These are phyloP conservation scores for Mimosa bimucronata DNA, from an alignment of 306 rosid species.

Conservation along the genomic window DNA sequence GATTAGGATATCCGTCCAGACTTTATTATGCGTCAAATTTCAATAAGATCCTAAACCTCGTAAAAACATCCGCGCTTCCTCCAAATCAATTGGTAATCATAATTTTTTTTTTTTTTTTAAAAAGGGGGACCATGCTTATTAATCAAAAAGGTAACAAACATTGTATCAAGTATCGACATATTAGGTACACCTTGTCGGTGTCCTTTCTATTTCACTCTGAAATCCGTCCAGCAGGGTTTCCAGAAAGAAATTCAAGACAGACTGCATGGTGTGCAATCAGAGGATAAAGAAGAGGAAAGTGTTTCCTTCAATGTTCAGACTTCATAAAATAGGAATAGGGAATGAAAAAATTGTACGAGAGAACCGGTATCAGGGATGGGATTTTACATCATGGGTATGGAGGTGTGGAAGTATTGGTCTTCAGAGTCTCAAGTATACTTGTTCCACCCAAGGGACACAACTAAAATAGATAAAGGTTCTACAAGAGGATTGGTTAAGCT, in stretches of 20 bases:
- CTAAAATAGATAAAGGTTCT: background rate
- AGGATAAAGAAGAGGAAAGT: background rate
- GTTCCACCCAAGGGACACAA: background rate
- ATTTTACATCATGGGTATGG: background rate
- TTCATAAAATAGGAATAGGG: background rate
- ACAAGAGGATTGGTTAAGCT: background rate
- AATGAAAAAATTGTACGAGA: too few relatives aligned
- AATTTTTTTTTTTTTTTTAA: too few relatives aligned
- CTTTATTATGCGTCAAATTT: background rate
- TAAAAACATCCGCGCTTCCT: background rate
- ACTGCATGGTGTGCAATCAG: background rate
- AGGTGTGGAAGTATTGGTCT: background rate
- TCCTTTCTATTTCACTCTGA: background rate
- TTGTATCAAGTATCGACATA: background rate
- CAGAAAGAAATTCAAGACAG: background rate
- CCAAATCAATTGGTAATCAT: background rate
- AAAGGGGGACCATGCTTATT: background rate
- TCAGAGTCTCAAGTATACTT: background rate
- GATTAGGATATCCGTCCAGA: background rate
- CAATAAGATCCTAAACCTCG: conserved; percentile 2
- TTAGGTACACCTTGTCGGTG: background rate
- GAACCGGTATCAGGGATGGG: background rate
- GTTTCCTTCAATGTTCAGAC: background rate
- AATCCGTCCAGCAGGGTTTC: background rate
- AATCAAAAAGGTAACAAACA: background rate